phyloP scores from a whole-genome alignment of 225 moss, liverwort and hornwort species.

The Thuidium tamariscinum region DNA sequence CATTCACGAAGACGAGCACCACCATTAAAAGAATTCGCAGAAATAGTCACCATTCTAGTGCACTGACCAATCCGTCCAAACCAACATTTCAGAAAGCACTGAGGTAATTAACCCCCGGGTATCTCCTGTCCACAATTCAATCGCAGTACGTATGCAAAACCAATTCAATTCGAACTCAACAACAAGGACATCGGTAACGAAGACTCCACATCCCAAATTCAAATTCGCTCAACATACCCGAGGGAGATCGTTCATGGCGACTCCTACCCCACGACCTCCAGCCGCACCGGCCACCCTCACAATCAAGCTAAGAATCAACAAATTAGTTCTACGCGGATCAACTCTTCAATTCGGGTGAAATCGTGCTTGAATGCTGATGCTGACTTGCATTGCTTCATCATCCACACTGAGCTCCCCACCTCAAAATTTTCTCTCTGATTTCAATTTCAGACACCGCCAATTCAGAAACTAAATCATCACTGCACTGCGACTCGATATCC shows the following conservation, averaged over 20 bases:
- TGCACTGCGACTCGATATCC: neutral
- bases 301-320: neutral
- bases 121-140: neutral
- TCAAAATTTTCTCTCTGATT: neutral
- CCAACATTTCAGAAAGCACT: neutral
- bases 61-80: neutral
- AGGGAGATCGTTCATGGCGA: neutral
- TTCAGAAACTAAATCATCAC: neutral
- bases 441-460: neutral
- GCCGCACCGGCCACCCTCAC: neutral
- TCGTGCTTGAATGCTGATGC: neutral
- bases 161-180: neutral
- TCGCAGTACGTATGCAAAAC: no score
- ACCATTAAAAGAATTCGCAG: neutral
- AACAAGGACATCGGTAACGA: neutral
- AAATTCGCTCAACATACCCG: neutral
- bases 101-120: neutral
- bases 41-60: neutral
- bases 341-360: neutral
- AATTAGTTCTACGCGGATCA: neutral
- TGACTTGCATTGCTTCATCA: neutral
- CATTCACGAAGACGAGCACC: neutral
- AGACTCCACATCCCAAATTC: no score
- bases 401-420: neutral
- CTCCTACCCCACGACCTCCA: neutral